Evolutionary conservation across 1,139 yeast genomes (phyloP), one percentile per base, ranked within the genome.

Genomic region (Taphrina wiesneri): DNA sequence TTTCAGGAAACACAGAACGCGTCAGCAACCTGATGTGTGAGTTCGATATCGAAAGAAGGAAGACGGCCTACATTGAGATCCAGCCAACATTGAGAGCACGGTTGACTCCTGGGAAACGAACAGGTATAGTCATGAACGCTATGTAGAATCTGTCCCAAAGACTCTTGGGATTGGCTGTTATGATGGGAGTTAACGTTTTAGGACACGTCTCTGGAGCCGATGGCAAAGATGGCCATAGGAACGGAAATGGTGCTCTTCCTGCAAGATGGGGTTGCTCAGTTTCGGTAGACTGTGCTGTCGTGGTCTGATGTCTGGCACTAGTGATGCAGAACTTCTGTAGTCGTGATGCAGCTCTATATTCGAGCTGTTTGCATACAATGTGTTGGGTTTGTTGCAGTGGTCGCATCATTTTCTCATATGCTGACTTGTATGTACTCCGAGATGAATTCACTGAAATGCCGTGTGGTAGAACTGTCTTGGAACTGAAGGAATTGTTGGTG

Each of bases 161-260:
- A 19, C 47, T 32, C 7, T 46, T 32, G n/a, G 63, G 54, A 47
- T 59, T 59, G 21, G 63, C 63, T 11, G 63, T 59, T 51, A 59
- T 59, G 56, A 47, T 47, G 17, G 63, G 53, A 3, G 63, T 23
- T 4, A 46, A 30, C 9, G 30, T 21, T n/a, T 32, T 39, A 3
- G 63, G 63, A 34, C 45, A 26, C 6, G 11, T 41, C 3, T 32
- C 45, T 7, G 63, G 63, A 13, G 63, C 54, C n/a, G 34, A 25
- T 6, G 63, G 63, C 32, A 59, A 34, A n/a, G 63, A 59, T n/a
- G 63, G 63, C 63, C 63, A 59, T 36, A 59, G 25, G 30, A 59
- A 59, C 2, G 63, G 63, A 34, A 46, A 59, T 4, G 63, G 63
- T 52, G 63, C 15, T 39, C 43, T n/a, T 39, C 45, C 26, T 26